Base-by-base conservation (phyloP, 2,329 filamentous ascomycete species). In the Neoarthrinium moseri region DNA sequence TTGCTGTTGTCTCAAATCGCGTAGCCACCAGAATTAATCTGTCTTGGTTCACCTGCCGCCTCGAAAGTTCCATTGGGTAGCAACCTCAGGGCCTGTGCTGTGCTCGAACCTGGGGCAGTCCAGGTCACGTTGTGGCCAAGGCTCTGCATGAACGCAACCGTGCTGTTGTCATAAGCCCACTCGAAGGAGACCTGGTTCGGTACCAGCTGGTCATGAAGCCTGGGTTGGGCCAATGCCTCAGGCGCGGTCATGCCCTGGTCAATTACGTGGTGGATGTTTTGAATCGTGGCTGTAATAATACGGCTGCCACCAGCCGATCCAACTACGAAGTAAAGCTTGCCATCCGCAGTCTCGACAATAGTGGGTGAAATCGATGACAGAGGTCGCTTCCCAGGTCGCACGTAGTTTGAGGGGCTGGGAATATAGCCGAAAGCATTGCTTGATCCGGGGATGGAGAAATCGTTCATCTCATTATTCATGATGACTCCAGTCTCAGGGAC, bases 261-360 rank as follows among this genome's bases (percentile, higher is more conserved):
- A 0, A 96, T 69, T 0, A 91, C 77, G 55, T 91, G 78, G 59
- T 89, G 83, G 4, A 91, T 70, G 46, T 84, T 86, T 65, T 94
- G 89, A n/a, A 91, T 77, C 0, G 86, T 92, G 0, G 88, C 72
- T 0, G 89, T 95, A 57, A 90, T 92, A 64, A 96, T 96, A 4
- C 89, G 77, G 33, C 84, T 89, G 0, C 91, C 91, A 1, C 91
- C 91, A 0, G 91, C 90, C 0, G 89, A 82, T 4, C 90, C 90
- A 0, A 87, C 81, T 15, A 85, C 74, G 49, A 91, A 79, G 60
- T 86, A 89, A 0, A 95, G 72, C 2, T 73, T 77, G 0, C 84
- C 80, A 46, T 91, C 83, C 1, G 79, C 67, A 22, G 81, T 75
- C 56, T 91, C 88, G 45, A 86, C 86, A 33, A 96, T 95, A 23